These are phyloP conservation scores for Solanum rostratum DNA, from an alignment of 257 asterid species.

Conservation along the genomic window DNA sequence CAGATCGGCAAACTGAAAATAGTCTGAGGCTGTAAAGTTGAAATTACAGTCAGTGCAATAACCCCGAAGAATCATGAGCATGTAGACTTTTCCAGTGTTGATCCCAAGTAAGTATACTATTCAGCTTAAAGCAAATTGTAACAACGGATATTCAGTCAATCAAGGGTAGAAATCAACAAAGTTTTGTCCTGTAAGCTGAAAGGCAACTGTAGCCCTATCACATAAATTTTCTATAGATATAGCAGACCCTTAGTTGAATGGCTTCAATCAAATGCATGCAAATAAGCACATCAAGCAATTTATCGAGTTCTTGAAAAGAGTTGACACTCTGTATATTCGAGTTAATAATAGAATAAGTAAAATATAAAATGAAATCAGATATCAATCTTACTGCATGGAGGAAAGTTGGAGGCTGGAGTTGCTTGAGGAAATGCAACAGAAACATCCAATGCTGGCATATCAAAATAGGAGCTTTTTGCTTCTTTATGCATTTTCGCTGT, in stretches of 20 bases:
- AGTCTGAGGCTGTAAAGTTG: constrained; percentile 44
- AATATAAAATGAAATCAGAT: neutral
- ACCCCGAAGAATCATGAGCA: neutral
- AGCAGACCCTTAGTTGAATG: neutral
- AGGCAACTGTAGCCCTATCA: neutral
- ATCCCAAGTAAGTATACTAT: neutral
- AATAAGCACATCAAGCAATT: neutral
- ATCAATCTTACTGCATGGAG: constrained; percentile 53
- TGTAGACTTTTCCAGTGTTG: neutral
- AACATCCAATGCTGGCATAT: constrained; percentile 74
- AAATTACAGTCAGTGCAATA: neutral
- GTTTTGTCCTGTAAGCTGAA: neutral
- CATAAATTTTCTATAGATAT: neutral
- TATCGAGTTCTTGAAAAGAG: neutral
- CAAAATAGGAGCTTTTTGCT: constrained; percentile 55
- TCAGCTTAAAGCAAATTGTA: neutral
- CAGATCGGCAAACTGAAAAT: constrained; percentile 52
- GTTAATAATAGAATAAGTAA: neutral
- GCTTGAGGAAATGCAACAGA: constrained; percentile 92
- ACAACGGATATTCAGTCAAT: neutral
- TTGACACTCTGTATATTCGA: neutral
- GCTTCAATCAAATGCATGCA: neutral
- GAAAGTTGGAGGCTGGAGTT: constrained; percentile 85
- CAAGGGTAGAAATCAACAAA: neutral
- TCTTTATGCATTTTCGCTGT: constrained; percentile 46